phyloP scores from a whole-genome alignment of 495 filamentous ascomycete species.

The Pyronema domesticum region DNA sequence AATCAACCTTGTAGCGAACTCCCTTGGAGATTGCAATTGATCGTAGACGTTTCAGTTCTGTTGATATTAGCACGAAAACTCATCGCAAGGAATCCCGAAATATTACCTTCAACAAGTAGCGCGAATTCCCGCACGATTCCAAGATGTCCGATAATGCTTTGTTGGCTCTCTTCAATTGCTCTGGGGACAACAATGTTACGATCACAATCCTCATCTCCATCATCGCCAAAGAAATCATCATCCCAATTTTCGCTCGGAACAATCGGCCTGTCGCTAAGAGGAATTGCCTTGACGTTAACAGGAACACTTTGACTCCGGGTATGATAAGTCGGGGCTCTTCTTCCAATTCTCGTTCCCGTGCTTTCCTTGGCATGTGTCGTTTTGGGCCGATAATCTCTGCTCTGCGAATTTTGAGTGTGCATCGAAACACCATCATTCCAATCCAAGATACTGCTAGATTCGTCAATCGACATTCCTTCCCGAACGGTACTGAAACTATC shows the following conservation, averaged over 20 bases:
- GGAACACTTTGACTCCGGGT: conserved; percentile 94
- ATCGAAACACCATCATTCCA: conserved; percentile 30
- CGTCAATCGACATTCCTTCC: conserved; percentile 17
- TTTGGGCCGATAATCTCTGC: conserved; percentile 51
- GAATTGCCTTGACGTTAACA: conserved; percentile 26
- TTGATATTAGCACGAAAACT: neutral
- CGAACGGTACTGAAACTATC: conserved; percentile 22
- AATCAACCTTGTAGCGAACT: conserved; percentile 43
- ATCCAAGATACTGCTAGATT: conserved; percentile 20
- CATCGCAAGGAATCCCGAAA: neutral
- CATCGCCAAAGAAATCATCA: conserved; percentile 49
- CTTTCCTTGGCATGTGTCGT: conserved; percentile 81
- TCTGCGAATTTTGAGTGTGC: conserved; percentile 19
- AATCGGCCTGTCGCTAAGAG: conserved; percentile 28
- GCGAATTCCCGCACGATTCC: conserved; percentile 76
- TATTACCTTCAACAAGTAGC: conserved; percentile 45
- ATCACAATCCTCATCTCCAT: conserved; percentile 27
- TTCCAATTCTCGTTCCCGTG: conserved; percentile 10
- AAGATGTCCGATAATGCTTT: conserved; percentile 67
- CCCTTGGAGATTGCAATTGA: conserved; percentile 46
- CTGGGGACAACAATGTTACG: conserved; percentile 51
- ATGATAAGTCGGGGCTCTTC: conserved; percentile 29
- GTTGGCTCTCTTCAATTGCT: conserved; percentile 69
- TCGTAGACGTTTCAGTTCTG: conserved; percentile 50
- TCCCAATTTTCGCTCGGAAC: conserved; percentile 63